These are phyloP conservation scores for Achlya hypogyna DNA, from an alignment of 352 stramenopile species.

Conservation along the genomic window DNA sequence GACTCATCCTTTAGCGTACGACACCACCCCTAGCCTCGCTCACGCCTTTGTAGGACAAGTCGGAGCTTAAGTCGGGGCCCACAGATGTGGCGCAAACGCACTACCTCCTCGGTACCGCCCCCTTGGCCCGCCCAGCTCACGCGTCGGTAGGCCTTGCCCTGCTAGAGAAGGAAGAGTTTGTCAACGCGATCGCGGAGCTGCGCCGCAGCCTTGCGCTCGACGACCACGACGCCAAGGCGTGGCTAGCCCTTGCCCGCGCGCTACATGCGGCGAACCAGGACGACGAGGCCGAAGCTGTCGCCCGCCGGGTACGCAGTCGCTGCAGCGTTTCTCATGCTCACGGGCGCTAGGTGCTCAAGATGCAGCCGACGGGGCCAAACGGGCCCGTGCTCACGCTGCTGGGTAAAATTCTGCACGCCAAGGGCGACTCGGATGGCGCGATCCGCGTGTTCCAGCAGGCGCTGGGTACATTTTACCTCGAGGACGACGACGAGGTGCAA, in stretches of 20 bases:
- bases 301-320: slow-evolving; percentile 29
- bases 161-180: slow-evolving; percentile 55
- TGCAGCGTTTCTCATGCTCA: not conserved
- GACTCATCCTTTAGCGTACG: slow-evolving; percentile 39
- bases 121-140: not conserved
- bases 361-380: slow-evolving; percentile 37
- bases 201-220: slow-evolving; percentile 61
- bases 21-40: slow-evolving; percentile 13
- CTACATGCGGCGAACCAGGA: slow-evolving; percentile 45
- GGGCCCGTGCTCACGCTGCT: slow-evolving; percentile 63
- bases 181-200: slow-evolving; percentile 47
- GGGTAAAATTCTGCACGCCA: slow-evolving; percentile 74
- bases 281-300: slow-evolving; percentile 58
- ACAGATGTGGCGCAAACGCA: slow-evolving; percentile 58
- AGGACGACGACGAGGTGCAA: slow-evolving; percentile 66
- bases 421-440: slow-evolving; percentile 42
- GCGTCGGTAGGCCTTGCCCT: slow-evolving; percentile 35
- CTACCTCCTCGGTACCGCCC: slow-evolving; percentile 37
- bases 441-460: slow-evolving; percentile 63
- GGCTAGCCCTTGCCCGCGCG: slow-evolving; percentile 63
- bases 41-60: slow-evolving; percentile 27
- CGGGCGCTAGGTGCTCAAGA: not conserved
- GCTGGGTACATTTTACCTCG: slow-evolving; percentile 40
- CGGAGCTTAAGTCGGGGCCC: slow-evolving; percentile 27
- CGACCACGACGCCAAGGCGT: slow-evolving; percentile 55